These are phyloP conservation scores for Xylaria sp. DNA, from an alignment of 2,329 filamentous ascomycete genomes.

Conservation along the genomic window DNA sequence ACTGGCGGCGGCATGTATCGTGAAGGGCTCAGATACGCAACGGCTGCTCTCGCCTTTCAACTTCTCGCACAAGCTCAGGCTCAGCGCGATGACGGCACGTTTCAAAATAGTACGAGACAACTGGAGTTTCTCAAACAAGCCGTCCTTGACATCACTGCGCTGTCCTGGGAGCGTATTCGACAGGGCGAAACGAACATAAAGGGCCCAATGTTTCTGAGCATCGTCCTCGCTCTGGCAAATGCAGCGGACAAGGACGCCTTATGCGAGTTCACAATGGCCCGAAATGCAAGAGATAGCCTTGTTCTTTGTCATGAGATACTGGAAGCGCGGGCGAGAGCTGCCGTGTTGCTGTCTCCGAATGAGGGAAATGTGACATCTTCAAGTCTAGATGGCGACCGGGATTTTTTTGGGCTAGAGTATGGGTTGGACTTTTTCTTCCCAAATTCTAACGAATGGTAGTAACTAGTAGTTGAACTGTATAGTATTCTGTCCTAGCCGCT, in stretches of 20 bases:
- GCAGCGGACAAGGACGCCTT: conserved; percentile 47
- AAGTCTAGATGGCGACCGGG: conserved; percentile 37
- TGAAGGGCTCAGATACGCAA: conserved; percentile 53
- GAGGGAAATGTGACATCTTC: conserved; percentile 40
- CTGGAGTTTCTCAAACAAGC: conserved; percentile 50
- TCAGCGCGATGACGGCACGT: conserved; percentile 48
- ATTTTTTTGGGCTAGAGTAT: conserved; percentile 43
- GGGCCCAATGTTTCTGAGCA: conserved; percentile 54
- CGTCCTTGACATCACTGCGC: conserved; percentile 45
- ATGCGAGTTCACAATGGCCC: conserved; percentile 47
- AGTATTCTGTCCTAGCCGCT: not conserved
- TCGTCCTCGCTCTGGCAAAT: conserved; percentile 55
- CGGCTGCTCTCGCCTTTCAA: conserved; percentile 51
- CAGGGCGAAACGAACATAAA: conserved; percentile 60
- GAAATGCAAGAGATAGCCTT: conserved; percentile 51
- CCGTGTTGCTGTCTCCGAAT: conserved; percentile 29
- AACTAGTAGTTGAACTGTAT: conserved; percentile 13
- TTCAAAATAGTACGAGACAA: conserved; percentile 45
- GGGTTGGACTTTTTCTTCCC: conserved; percentile 47
- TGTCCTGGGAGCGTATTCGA: conserved; percentile 50
- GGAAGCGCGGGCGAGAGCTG: conserved; percentile 34
- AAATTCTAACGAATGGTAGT: conserved; percentile 35
- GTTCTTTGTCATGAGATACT: conserved; percentile 49
- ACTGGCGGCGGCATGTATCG: conserved; percentile 56
- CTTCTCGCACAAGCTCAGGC: conserved; percentile 50